These are phyloP conservation scores for Trichosanthes cucumerina DNA, from an alignment of 306 rosid genomes.

Conservation along the genomic window DNA sequence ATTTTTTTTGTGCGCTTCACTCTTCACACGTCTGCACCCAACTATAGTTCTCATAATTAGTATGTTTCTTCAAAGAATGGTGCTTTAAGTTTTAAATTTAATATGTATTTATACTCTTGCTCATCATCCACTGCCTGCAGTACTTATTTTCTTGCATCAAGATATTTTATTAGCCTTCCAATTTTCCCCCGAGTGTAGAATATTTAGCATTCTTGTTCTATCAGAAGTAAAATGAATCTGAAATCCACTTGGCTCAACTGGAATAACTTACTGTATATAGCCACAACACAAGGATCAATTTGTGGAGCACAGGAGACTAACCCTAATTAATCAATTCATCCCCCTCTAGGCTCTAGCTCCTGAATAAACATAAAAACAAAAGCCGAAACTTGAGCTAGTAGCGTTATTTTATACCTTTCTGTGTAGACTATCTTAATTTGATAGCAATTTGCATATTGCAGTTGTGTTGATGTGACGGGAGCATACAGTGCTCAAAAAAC, in stretches of 20 bases:
- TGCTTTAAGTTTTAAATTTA: not conserved
- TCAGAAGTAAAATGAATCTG: not conserved
- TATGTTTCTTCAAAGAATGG: not conserved
- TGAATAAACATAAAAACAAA: not conserved
- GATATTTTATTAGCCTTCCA: not conserved
- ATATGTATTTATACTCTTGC: not conserved
- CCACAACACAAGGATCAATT: not conserved
- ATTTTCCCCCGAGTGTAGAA: not conserved
- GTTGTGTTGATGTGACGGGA: constrained; percentile 90
- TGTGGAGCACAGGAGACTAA: not conserved
- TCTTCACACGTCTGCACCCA: not conserved
- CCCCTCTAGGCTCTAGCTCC: not conserved
- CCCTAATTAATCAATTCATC: not conserved
- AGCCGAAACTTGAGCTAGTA: not conserved
- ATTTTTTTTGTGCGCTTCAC: not conserved
- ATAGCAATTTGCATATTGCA: constrained; percentile 32
- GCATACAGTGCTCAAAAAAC: constrained; percentile 96
- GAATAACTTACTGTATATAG: not conserved
- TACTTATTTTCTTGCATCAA: not conserved
- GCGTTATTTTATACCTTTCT: not conserved
- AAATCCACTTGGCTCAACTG: not conserved
- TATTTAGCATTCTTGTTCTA: not conserved
- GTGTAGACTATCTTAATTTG: not conserved
- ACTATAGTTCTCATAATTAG: not conserved
- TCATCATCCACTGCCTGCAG: not conserved